Conservation (phyloP, 805 yeast genomes). For the Metschnikowia baotianmanensis region DNA sequence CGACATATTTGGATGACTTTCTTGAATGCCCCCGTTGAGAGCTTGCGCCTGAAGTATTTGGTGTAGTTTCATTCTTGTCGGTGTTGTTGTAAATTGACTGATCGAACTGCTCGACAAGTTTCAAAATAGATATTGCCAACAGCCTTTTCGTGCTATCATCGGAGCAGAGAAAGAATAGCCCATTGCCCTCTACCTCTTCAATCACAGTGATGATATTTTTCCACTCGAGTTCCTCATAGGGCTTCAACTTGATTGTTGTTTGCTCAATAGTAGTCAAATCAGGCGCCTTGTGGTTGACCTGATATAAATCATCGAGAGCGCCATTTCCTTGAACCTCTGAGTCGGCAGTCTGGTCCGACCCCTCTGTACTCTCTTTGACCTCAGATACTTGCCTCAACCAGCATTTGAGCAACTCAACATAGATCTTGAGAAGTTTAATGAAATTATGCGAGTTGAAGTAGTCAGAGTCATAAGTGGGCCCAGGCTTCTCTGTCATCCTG, state of each 20-base stretch:
- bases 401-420: constrained; percentile 73
- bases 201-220: constrained; percentile 78
- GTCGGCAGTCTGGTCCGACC: constrained; percentile 11
- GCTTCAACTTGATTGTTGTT: constrained; percentile 22
- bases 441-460: constrained; percentile 62
- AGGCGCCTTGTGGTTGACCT: constrained; percentile 43
- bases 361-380: constrained; percentile 24
- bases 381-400: constrained; percentile 71
- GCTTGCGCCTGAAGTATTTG: constrained; percentile 22
- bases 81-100: constrained; percentile 64
- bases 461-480: constrained; percentile 50
- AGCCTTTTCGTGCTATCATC: constrained; percentile 76
- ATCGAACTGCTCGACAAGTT: constrained; percentile 84
- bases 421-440: constrained; percentile 58
- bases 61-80: constrained; percentile 22
- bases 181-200: constrained; percentile 96
- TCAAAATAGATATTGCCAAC: constrained; percentile 70
- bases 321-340: constrained; percentile 38
- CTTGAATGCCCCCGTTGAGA: constrained; percentile 44
- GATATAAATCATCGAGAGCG: constrained; percentile 41
- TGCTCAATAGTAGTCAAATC: constrained; percentile 25
- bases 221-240: constrained; percentile 66
- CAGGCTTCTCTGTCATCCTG: constrained; percentile 71
- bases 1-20: constrained; percentile 67
- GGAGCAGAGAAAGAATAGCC: constrained; percentile 84